Conservation (phyloP, 345 rosid genomes). For the Erucastrum elatum region DNA sequence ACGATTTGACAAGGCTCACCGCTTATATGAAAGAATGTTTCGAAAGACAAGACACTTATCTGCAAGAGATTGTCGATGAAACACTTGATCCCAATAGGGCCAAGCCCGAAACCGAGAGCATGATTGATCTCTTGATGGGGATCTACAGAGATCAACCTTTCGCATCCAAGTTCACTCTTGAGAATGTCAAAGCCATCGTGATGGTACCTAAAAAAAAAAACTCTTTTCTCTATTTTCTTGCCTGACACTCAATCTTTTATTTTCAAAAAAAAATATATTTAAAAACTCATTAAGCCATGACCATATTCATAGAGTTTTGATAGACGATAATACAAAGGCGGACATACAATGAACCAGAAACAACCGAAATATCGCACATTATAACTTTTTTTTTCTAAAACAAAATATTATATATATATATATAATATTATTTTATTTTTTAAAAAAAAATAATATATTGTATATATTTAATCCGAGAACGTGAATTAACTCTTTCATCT, state of each 20-base stretch:
- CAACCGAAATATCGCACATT: too few species aligned
- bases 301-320: too few species aligned
- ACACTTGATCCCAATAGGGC: constrained; percentile 35
- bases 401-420: too few species aligned
- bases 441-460: too few species aligned
- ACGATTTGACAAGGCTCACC: constrained; percentile 31
- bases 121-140: constrained; percentile 36
- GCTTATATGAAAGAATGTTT: constrained; percentile 34
- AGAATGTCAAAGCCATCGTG: constrained; percentile 39
- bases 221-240: neutral
- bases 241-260: neutral
- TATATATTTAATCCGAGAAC: too few species aligned
- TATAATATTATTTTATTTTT: too few species aligned
- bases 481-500: too few species aligned
- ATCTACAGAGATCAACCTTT: constrained; percentile 31
- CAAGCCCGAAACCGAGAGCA: constrained; percentile 40
- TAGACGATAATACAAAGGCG: too few species aligned
- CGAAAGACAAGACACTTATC: constrained; percentile 31
- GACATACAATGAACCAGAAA: too few species aligned
- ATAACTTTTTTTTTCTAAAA: too few species aligned
- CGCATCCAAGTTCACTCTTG: constrained; percentile 26
- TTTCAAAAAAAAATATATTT: too few species aligned
- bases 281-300: too few species aligned
- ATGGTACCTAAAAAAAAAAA: constrained; percentile 17
- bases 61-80: constrained; percentile 40